Conservation (phyloP, 2,329 filamentous ascomycete genomes). For the Xylariaceae sp. region DNA sequence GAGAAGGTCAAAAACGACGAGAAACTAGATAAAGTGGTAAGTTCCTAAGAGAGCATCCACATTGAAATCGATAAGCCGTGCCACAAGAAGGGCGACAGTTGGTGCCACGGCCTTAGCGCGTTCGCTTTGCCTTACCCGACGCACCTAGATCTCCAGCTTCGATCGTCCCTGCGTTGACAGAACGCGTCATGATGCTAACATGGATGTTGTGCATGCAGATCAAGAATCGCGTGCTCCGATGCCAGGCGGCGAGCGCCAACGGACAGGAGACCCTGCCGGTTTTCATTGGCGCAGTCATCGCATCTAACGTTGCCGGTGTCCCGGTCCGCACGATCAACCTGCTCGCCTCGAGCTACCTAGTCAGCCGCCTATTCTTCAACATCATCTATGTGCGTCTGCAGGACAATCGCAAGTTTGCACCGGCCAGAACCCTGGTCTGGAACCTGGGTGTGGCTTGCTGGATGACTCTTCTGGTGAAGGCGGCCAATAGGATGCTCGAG, state of each 20-base stretch:
- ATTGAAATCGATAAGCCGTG: neutral
- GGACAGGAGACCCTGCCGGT: constrained; percentile 25
- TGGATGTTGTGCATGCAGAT: constrained; percentile 12
- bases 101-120: no score
- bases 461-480: constrained; percentile 45
- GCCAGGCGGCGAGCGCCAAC: constrained; percentile 25
- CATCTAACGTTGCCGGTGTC: constrained; percentile 49
- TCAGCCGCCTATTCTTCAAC: constrained; percentile 45
- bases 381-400: constrained; percentile 48
- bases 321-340: constrained; percentile 42
- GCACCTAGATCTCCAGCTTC: neutral
- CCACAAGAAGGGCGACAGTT: neutral
- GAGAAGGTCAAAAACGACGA: constrained; percentile 22
- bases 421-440: constrained; percentile 45
- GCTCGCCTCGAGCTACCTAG: constrained; percentile 45
- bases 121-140: neutral
- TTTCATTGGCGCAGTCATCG: constrained; percentile 41
- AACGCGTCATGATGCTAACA: neutral
- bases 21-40: constrained; percentile 24
- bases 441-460: constrained; percentile 37
- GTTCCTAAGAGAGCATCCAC: neutral
- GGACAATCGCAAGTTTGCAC: constrained; percentile 42
- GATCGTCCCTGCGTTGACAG: neutral
- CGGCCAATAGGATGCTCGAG: constrained; percentile 37
- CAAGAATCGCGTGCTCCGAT: constrained; percentile 27